Evolutionary conservation across 768 basidiomycete genomes (phyloP).

Genomic region (Leccinum barrowsii): DNA sequence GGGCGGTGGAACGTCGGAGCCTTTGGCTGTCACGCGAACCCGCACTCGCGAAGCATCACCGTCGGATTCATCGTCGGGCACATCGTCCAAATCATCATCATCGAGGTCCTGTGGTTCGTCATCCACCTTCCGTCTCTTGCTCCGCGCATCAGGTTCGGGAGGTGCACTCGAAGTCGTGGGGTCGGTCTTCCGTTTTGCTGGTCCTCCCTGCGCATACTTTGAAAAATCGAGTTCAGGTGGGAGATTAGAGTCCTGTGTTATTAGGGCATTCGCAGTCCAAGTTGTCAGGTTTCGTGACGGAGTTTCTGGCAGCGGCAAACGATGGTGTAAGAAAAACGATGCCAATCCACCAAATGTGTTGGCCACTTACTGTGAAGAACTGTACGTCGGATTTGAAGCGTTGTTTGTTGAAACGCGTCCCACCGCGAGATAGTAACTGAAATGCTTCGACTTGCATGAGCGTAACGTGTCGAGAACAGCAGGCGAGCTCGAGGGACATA

Average conservation of each 20-base stretch:
- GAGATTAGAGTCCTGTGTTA: constrained; percentile 45
- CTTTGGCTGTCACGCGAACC: constrained; percentile 76
- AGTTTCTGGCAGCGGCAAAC: constrained; percentile 21
- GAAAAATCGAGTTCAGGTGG: constrained; percentile 89
- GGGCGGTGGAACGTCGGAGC: constrained; percentile 60
- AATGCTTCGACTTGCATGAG: constrained; percentile 82
- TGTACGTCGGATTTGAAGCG: constrained; percentile 66
- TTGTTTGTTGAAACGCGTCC: constrained; percentile 74
- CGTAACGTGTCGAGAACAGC: not conserved
- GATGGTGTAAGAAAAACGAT: not conserved
- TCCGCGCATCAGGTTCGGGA: constrained; percentile 7
- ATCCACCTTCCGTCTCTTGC: constrained; percentile 31
- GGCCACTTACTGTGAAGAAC: constrained; percentile 58
- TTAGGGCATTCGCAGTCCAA: constrained; percentile 17
- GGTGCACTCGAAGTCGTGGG: constrained; percentile 12
- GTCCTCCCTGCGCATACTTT: constrained; percentile 66
- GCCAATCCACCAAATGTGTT: not conserved
- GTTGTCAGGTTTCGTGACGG: constrained; percentile 20
- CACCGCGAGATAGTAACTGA: constrained; percentile 84
- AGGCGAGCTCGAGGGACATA: not conserved
- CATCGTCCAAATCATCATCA: constrained; percentile 21
- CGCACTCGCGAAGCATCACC: constrained; percentile 28
- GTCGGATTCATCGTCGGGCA: constrained; percentile 20
- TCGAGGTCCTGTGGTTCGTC: constrained; percentile 22
- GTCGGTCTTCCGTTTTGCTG: constrained; percentile 49